Conservation (phyloP, 495 filamentous ascomycete species). For the Annulohypoxylon moriforme region DNA sequence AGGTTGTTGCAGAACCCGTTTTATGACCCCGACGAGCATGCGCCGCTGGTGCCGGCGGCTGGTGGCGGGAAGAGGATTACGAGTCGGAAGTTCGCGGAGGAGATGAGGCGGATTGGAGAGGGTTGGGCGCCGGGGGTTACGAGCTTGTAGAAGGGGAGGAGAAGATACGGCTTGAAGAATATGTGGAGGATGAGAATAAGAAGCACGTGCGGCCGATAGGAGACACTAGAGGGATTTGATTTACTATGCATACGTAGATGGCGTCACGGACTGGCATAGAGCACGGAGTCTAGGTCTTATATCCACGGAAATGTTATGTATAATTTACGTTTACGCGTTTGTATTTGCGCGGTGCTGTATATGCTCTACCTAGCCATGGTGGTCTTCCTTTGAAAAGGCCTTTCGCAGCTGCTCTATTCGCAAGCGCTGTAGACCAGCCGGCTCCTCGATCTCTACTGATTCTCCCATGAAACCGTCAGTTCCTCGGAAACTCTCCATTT, state of each 20-base stretch:
- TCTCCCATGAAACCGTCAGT: slow-evolving; percentile 53
- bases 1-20: slow-evolving; percentile 93
- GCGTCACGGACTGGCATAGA: slow-evolving; percentile 38
- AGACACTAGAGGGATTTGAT: not conserved
- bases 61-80: slow-evolving; percentile 72
- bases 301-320: not conserved
- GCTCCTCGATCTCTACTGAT: slow-evolving; percentile 56
- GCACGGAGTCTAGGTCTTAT: slow-evolving; percentile 39
- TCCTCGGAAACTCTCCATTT: slow-evolving; percentile 1
- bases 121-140: slow-evolving; percentile 68
- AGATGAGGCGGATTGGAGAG: slow-evolving; percentile 87
- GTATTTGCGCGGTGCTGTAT: slow-evolving; percentile 5
- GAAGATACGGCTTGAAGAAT: slow-evolving; percentile 26
- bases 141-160: slow-evolving; percentile 44
- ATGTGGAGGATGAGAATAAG: slow-evolving; percentile 36
- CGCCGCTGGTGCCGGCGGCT: slow-evolving; percentile 53
- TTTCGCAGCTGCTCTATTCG: slow-evolving; percentile 46
- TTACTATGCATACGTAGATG: slow-evolving; percentile 21
- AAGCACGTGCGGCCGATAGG: not conserved
- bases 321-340: slow-evolving; percentile 12
- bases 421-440: slow-evolving; percentile 54
- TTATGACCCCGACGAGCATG: slow-evolving; percentile 88
- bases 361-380: slow-evolving; percentile 19
- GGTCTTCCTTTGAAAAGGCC: slow-evolving; percentile 7
- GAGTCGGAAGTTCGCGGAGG: slow-evolving; percentile 80